phyloP scores from a whole-genome alignment of 2,329 filamentous ascomycete species.

The Claviceps pusilla region DNA sequence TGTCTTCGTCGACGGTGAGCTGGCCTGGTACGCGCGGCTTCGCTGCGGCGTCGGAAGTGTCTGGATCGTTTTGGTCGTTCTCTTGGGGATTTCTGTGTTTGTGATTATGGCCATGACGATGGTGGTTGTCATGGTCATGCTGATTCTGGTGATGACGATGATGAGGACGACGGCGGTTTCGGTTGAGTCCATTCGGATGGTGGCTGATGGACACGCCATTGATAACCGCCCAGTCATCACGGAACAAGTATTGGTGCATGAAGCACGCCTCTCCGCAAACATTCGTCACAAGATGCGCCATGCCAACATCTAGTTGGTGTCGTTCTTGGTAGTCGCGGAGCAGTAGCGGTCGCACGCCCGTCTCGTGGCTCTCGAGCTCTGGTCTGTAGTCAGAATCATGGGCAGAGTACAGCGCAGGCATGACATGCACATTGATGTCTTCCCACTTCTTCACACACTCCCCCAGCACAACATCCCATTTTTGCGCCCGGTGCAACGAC shows the following conservation, averaged over 20 bases:
- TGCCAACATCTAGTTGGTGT: constrained; percentile 24
- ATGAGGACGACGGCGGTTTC: not conserved
- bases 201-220: constrained; percentile 31
- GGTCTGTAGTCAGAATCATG: constrained; percentile 17
- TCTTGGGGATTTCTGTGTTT: not conserved
- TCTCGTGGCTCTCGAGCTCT: constrained; percentile 21
- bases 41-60: constrained; percentile 1
- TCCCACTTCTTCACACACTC: constrained; percentile 23
- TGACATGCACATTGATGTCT: constrained; percentile 23
- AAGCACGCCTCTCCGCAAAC: constrained; percentile 31
- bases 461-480: constrained; percentile 28
- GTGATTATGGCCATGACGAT: not conserved
- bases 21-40: constrained; percentile 12
- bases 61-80: not conserved
- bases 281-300: constrained; percentile 26
- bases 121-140: not conserved
- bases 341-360: constrained; percentile 24
- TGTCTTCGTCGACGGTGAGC: constrained; percentile 18
- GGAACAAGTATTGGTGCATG: constrained; percentile 30
- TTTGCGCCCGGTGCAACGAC: constrained; percentile 10
- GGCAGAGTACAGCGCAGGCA: constrained; percentile 29
- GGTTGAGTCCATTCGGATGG: constrained; percentile 23
- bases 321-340: constrained; percentile 25
- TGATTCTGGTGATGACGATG: not conserved
- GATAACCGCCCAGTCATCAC: constrained; percentile 31